A percentile compares a stretch with the other conserved stretches of the same genome.
Conservation (phyloP, 2,329 filamentous ascomycete species). For the Diaporthe capsici region DNA sequence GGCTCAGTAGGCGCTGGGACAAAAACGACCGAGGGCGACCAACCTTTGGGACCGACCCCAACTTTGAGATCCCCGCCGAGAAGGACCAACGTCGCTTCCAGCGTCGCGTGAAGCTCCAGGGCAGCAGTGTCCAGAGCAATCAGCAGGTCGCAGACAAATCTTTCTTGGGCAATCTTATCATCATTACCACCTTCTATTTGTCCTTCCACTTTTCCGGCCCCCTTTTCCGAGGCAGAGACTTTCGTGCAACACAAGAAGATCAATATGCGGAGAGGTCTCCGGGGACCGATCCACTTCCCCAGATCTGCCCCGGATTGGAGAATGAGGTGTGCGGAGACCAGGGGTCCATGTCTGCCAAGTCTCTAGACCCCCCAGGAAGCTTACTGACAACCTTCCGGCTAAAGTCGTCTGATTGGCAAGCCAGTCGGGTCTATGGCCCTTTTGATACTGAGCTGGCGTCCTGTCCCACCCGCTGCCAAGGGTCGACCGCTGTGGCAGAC, state of each 20-base stretch:
- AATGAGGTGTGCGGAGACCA: conserved; percentile 14
- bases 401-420: conserved; percentile 33
- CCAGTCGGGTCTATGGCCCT: conserved; percentile 26
- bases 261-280: conserved; percentile 11
- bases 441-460: conserved; percentile 16
- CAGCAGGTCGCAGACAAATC: neutral
- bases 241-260: neutral
- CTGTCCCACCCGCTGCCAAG: conserved; percentile 21
- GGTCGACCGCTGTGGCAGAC: conserved; percentile 10
- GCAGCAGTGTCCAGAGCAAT: neutral
- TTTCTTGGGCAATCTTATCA: neutral
- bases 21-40: conserved; percentile 20
- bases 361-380: conserved; percentile 10
- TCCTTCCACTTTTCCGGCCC: conserved; percentile 23
- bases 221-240: conserved; percentile 14
- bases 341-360: conserved; percentile 32
- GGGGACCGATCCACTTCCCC: conserved; percentile 19
- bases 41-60: conserved; percentile 15
- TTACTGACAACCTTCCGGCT: conserved; percentile 29
- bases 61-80: neutral
- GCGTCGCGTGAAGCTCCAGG: neutral
- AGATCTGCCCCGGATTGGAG: conserved; percentile 34
- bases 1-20: conserved; percentile 1
- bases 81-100: neutral
- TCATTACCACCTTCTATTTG: conserved; percentile 21